Evolutionary conservation across 1,284 basidiomycete genomes (phyloP), one percentile per base, ranked within the genome.

Genomic region (Ceraceosorus bombacis): DNA sequence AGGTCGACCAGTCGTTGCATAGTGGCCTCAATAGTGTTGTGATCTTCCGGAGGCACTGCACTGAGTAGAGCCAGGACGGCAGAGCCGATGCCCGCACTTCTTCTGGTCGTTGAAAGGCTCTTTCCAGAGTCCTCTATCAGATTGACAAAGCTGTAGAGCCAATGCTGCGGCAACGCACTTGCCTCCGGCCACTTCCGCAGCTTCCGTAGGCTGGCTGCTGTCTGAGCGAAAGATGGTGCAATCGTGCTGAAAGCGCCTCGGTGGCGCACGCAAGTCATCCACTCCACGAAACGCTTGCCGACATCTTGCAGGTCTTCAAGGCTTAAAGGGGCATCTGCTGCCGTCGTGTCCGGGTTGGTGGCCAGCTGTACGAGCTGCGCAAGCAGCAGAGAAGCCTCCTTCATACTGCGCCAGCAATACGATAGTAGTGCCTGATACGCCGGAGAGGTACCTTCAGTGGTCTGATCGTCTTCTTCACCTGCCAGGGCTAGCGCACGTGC

Each of bases 381-480:
- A 17, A 77, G 65, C n/a, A 79, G 64, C 9, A 73, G 74, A 15
- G 76, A 69, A 7, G 75, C 74, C 57, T 78, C 78, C 60, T 78
- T 78, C 67, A 78, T 74, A 41, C 76, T 74, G 39, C 78, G 61
- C 78, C 78, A 79, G 10, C 71, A 73, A 49, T 77, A 78, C 6
- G 71, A 74, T 5, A 79, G 58, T 53, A 79, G 74, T 37, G 77
- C 69, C 57, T 78, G 77, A 52, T 75, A 71, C 58, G 71, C 72
- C 15, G 74, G 72, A 4, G 65, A 66, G 2, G 70, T 64, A 5
- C 62, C 70, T 1, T 60, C 63, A 1, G 60, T 59, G 74, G 68
- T 1, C 74, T 63, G 59, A 12, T 54, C 58, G 2, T 60, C 17
- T 37, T 55, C 37, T 6, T 57, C 56, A 9, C 54, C 60, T 12